phyloP scores from a whole-genome alignment of 2,329 filamentous ascomycete species.

The Niveomyces coronatus region DNA sequence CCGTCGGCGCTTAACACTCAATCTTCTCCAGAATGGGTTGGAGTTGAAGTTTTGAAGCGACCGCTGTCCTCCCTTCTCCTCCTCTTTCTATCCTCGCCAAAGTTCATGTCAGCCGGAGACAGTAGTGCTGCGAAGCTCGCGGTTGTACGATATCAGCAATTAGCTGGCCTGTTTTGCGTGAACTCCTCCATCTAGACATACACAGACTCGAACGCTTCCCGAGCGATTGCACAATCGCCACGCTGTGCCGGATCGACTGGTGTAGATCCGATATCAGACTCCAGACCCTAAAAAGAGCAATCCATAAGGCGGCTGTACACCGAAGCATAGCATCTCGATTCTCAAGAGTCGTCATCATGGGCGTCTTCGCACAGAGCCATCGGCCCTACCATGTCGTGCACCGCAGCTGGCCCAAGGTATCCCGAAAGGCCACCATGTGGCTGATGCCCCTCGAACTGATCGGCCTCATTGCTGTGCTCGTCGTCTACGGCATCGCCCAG shows the following conservation, averaged over 20 bases:
- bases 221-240: neutral
- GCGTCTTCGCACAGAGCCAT: neutral
- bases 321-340: neutral
- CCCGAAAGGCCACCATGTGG: slow-evolving; percentile 46
- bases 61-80: too few species aligned
- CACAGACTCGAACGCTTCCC: neutral
- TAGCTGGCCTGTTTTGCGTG: slow-evolving; percentile 2
- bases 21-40: too few species aligned
- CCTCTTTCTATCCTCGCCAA: too few species aligned
- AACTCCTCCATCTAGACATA: neutral
- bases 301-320: too few species aligned
- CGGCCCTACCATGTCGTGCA: slow-evolving; percentile 44
- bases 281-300: too few species aligned
- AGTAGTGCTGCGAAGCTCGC: too few species aligned
- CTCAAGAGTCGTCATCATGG: slow-evolving; percentile 5
- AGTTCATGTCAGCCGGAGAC: too few species aligned
- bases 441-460: slow-evolving; percentile 57
- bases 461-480: slow-evolving; percentile 53
- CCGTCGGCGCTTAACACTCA: neutral
- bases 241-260: too few species aligned
- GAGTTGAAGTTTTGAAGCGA: too few species aligned
- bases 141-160: too few species aligned
- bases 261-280: too few species aligned
- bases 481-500: slow-evolving; percentile 63
- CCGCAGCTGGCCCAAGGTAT: slow-evolving; percentile 43